phyloP scores from a whole-genome alignment of 495 filamentous ascomycete genomes.

The Neurospora sublineolata region DNA sequence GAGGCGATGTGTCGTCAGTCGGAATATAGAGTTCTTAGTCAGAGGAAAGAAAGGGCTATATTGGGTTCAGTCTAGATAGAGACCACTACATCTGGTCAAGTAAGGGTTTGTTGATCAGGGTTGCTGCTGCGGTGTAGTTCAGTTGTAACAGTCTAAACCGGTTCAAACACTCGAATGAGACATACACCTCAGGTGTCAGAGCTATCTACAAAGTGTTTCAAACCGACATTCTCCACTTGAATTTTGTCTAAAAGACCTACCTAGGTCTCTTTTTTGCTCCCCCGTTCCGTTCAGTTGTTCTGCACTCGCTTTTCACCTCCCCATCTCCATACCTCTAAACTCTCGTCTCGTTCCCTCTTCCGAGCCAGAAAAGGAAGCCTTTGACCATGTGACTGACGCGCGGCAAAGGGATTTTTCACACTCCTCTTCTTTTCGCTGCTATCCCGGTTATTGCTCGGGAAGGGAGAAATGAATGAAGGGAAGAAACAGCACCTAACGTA shows the following conservation, averaged over 20 bases:
- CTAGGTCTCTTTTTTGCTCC: background rate
- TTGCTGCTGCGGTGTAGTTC: background rate
- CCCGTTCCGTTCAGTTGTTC: background rate
- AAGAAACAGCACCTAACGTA: no score
- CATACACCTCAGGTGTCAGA: background rate
- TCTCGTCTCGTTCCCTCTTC: background rate
- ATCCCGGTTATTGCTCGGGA: no score
- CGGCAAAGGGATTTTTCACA: no score
- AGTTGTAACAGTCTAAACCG: background rate
- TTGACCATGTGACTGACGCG: no score
- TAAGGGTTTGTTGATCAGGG: no score
- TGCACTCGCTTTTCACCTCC: background rate
- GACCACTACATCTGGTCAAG: background rate
- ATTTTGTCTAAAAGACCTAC: background rate
- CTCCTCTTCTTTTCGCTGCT: no score
- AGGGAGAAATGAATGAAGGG: no score
- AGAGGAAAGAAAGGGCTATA: no score
- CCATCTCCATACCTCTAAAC: background rate
- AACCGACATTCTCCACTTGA: background rate
- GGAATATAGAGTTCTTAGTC: no score
- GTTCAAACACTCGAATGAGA: background rate
- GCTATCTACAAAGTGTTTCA: background rate
- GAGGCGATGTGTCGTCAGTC: no score
- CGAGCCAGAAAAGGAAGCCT: no score
- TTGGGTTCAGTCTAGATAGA: background rate